Conservation (phyloP, 108 stramenopile genomes). For the Craspedostauros australis region DNA sequence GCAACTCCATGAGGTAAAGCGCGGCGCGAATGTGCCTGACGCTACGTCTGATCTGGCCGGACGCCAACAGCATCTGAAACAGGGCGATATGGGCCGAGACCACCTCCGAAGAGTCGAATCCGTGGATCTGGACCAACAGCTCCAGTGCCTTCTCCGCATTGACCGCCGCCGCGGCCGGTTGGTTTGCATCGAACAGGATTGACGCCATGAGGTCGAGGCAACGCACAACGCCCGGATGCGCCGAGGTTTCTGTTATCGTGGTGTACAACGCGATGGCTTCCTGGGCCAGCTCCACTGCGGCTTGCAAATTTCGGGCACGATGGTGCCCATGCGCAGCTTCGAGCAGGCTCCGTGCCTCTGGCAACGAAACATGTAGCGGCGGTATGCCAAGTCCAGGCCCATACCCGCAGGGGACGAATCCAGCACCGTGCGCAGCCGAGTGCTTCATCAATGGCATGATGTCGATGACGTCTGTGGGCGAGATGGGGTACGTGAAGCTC, state of each 20-base stretch:
- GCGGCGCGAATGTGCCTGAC: conserved; percentile 81
- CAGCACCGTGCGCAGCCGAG: conserved; percentile 60
- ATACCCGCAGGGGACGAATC: conserved; percentile 59
- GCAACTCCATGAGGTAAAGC: conserved; percentile 76
- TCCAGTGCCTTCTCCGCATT: conserved; percentile 71
- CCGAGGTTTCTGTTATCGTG: conserved; percentile 63
- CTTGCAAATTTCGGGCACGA: conserved; percentile 36
- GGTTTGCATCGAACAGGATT: conserved; percentile 72
- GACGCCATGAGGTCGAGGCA: conserved; percentile 63
- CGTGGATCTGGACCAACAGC: conserved; percentile 62
- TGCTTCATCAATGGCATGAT: conserved; percentile 90
- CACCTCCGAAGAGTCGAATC: conserved; percentile 72
- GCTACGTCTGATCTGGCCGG: conserved; percentile 34
- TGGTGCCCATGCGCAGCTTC: conserved; percentile 66
- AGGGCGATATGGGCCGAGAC: conserved; percentile 48
- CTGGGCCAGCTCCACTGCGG: conserved; percentile 73
- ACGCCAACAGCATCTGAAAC: conserved; percentile 48
- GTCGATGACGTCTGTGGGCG: conserved; percentile 75
- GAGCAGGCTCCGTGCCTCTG: conserved; percentile 70
- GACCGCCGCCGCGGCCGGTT: conserved; percentile 52
- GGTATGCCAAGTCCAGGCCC: conserved; percentile 32
- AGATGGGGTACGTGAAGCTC: conserved; percentile 64
- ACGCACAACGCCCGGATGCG: conserved; percentile 66
- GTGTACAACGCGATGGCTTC: conserved; percentile 75
- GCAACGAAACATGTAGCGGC: conserved; percentile 66